Evolutionary conservation across 176 grass and related monocot genomes (phyloP), one percentile per base, ranked within the genome.

Genomic region (Dactylis glomerata): DNA sequence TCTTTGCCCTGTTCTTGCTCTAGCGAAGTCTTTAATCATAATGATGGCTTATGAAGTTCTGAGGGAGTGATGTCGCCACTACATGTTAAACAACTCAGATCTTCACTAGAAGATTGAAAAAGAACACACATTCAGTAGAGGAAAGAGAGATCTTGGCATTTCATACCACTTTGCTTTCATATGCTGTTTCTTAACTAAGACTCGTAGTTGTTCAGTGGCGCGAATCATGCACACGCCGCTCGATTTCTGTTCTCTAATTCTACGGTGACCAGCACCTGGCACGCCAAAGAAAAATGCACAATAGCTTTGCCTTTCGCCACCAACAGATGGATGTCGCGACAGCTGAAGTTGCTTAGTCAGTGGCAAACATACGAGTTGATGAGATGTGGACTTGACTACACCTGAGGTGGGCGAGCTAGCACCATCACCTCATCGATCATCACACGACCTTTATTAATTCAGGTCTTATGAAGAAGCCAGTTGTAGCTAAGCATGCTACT

Each of bases 11-110:
- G 70, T 91, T 87, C 65, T 87, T 89, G 83, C 76, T 83, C 20
- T 85, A 84, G 86, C 93, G 87, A 87, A 92, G 84, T 81, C 84
- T 51, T 58, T 82, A 84, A 86, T 92, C 81, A 91, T 92, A 79
- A 57, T 3, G 66, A 59, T 28, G 56, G 56, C 56, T 58, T 12
- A 23, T 23, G 8, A 57, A 57, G 54, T 30, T 30, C 78, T 34
- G 55, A 54, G 65, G 65, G 75, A 89, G 86, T 83, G 89, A 93
- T 50, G 34, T 58, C 79, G 71, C 85, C 84, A 91, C 88, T 81
- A 71, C 23, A 55, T 63, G 63, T 81, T 88, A 91, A 86, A 86
- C 27, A 83, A 81, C 19, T 49, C 41, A 12, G 58, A 19, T 68
- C 16, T 27, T 10, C 46, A 49, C 23, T 73, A 8, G 3, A 22